Evolutionary conservation across 164 flowering plant genomes (phyloP), one percentile per base, ranked within the genome.

Genomic region (Buxus sempervirens): DNA sequence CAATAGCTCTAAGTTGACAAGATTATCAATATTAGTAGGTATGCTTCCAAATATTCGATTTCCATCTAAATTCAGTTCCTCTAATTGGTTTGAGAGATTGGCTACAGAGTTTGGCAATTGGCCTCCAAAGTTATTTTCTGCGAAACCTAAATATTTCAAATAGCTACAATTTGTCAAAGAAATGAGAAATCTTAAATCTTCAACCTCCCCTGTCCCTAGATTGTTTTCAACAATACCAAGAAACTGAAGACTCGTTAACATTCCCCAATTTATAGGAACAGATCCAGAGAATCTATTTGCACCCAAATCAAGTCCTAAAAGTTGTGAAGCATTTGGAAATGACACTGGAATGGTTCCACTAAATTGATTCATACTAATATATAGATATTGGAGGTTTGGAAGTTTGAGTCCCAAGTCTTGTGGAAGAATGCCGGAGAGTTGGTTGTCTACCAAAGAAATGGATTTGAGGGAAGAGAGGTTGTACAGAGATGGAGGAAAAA

Each of bases 371-470:
- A 0, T 5, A 10, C 26, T 21, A 0, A 76, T 14, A 0, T 3
- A 5, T 4, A 68, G 13, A 0, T 0, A 0, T 23, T 32, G 23
- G 9, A 77, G 75, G 16, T 62, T 28, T 36, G 80, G 80, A 26
- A 73, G 58, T 13, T n/a, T 66, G 55, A 63, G 21, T 26, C 76
- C 74, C 2, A 78, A 18, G 20, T 45, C 49, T 1, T 49, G 18
- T 0, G 77, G 75, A 15, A 79, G 60, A 55, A 12, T 64, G 0
- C 82, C 82, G 2, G 38, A 14, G 1, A 79, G 56, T 21, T 62
- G 58, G 54, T 75, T 79, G 7, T 0, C 19, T 0, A 57, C 3
- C 6, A 70, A 0, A 8, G 51, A 14, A 2, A 76, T 21, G 0
- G 0, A 0, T 2, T 12, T 64, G 9, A 71, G 22, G 0, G 48